Conservation (phyloP, 2,329 filamentous ascomycete species). For the Pseudocercospora macadamiae region DNA sequence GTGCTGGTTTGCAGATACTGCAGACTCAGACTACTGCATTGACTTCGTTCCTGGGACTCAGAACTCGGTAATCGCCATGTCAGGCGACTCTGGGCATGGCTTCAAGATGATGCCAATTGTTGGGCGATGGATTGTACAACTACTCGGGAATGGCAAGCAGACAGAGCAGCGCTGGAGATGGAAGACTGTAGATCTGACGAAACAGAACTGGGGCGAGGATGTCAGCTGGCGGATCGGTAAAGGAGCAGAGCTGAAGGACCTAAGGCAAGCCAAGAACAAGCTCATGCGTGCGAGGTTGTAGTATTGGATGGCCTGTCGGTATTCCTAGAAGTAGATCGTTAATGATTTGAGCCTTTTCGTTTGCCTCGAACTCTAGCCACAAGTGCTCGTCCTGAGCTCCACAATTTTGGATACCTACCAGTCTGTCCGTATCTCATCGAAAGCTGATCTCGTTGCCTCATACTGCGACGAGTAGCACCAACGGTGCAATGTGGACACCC, state of each 20-base stretch:
- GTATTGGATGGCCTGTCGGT: background rate
- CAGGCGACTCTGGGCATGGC: conserved; percentile 64
- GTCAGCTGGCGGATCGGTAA: conserved; percentile 54
- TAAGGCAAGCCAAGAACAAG: conserved; percentile 28
- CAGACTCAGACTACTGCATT: conserved; percentile 63
- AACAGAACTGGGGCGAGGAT: conserved; percentile 47
- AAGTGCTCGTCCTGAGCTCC: too few species aligned
- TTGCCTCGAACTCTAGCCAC: too few species aligned
- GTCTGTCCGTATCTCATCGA: background rate
- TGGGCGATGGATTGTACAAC: conserved; percentile 57
- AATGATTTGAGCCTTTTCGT: background rate
- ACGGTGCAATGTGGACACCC: background rate
- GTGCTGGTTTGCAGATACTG: conserved; percentile 68
- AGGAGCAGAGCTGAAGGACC: conserved; percentile 29
- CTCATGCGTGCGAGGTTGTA: conserved; percentile 28
- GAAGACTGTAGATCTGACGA: conserved; percentile 45
- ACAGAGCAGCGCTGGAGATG: conserved; percentile 55
- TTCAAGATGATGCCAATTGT: conserved; percentile 66
- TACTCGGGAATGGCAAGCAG: conserved; percentile 53
- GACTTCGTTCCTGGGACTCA: conserved; percentile 59
- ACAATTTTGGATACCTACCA: too few species aligned
- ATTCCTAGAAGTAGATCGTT: background rate
- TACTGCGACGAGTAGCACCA: background rate
- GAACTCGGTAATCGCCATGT: conserved; percentile 53
- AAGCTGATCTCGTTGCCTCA: background rate